A percentile compares a stretch with the other conserved stretches of the same genome.
phyloP scores from a whole-genome alignment of 2,329 filamentous ascomycete species.

The Fusarium scirpi region DNA sequence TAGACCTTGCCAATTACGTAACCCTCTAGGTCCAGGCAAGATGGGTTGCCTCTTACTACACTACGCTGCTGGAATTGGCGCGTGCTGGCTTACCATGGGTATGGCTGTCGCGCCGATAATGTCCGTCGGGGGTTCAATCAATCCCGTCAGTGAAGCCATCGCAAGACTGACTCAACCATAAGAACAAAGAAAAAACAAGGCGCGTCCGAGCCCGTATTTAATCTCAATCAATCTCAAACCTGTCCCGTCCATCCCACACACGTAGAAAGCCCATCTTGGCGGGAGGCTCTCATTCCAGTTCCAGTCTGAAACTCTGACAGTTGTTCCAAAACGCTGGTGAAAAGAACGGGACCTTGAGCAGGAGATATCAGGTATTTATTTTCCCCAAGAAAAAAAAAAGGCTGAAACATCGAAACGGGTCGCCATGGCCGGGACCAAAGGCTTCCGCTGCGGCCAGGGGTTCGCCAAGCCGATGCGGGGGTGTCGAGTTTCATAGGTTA shows the following conservation, averaged over 20 bases:
- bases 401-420: conserved; percentile 31
- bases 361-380: conserved; percentile 4
- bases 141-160: not conserved
- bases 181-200: not conserved
- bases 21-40: not conserved
- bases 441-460: conserved; percentile 29
- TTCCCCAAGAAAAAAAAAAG: not conserved
- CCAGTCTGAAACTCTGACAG: conserved; percentile 29
- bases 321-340: conserved; percentile 27
- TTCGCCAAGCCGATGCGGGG: conserved; percentile 21
- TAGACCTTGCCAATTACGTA: not conserved
- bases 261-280: conserved; percentile 5
- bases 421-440: conserved; percentile 24
- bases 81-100: not conserved
- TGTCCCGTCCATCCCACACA: not conserved
- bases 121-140: not conserved
- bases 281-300: conserved; percentile 2
- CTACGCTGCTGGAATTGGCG: not conserved
- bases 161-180: not conserved
- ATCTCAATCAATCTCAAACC: not conserved
- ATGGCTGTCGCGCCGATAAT: not conserved
- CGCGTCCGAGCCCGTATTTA: conserved; percentile 9
- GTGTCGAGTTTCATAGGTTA: conserved; percentile 15
- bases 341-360: not conserved
- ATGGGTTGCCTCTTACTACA: not conserved